Evolutionary conservation across 108 stramenopile species (phyloP), one percentile per base, ranked within the genome.

Genomic region (Seminavis robusta): DNA sequence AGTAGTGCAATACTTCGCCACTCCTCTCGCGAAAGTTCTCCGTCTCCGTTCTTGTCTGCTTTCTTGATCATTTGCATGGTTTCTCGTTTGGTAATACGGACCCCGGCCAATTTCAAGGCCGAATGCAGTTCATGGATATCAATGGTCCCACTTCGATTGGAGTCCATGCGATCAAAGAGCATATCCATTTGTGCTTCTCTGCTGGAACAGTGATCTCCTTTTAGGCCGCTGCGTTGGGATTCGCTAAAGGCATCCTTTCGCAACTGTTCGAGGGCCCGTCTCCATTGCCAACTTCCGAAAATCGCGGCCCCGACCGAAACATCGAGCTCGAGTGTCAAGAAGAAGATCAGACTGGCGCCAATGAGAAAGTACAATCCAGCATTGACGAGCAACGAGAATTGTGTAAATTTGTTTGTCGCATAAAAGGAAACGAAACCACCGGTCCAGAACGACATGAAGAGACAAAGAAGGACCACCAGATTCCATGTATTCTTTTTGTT

Each of bases 131-230:
- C 76, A 17, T 67, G 56, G 23, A 27, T 51, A 46, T 67, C 59
- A 26, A 77, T 72, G 11, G 56, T 31, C 9, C 60, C 70, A 13
- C 65, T 52, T n/a, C 45, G 52, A 32, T 63, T 67, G 1, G 11
- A 29, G 24, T 73, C 72, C 7, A 73, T 73, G n/a, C 24, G 27
- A 30, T 73, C 67, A 59, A 68, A 73, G n/a, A n/a, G n/a, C 16
- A 72, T 33, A 2, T 30, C 50, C n/a, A 61, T 25, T n/a, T 67
- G 30, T 13, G 36, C 30, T 3, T 61, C 52, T 33, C 29, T 9
- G 4, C 59, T 36, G 32, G n/a, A n/a, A n/a, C n/a, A n/a, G n/a
- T n/a, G n/a, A n/a, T n/a, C n/a, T n/a, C n/a, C n/a, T n/a, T n/a
- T n/a, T n/a, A n/a, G n/a, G n/a, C n/a, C n/a, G n/a, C n/a, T n/a